Percentiles rank a stretch among this genome's conserved stretches.
Conservation (phyloP, 2,329 filamentous ascomycete species). For the Fusarium sp. region DNA sequence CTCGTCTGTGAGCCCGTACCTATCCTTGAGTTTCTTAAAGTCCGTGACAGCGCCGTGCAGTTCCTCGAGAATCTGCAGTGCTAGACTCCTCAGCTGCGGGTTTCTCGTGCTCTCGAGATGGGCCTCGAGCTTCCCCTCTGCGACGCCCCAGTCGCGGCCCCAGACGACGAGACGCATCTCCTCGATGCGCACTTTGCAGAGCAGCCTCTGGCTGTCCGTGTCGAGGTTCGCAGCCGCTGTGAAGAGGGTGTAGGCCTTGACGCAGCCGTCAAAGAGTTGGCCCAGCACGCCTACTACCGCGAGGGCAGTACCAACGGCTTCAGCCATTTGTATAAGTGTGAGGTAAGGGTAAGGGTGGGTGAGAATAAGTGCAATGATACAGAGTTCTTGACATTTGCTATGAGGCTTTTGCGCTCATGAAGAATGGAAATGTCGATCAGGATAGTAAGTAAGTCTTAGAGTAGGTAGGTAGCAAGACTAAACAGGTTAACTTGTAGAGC, state of each 20-base stretch:
- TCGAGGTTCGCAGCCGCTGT: slow-evolving; percentile 56
- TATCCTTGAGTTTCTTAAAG: slow-evolving; percentile 55
- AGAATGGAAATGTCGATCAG: not conserved
- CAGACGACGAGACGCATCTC: slow-evolving; percentile 61
- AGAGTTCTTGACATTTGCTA: not conserved
- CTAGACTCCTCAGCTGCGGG: slow-evolving; percentile 53
- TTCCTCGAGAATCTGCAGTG: slow-evolving; percentile 56
- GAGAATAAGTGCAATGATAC: not conserved
- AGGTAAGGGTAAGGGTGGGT: not conserved
- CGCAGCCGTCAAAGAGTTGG: slow-evolving; percentile 60
- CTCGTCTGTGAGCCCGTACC: slow-evolving; percentile 55
- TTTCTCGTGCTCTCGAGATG: slow-evolving; percentile 54
- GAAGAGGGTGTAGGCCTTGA: slow-evolving; percentile 59
- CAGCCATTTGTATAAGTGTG: slow-evolving; percentile 45
- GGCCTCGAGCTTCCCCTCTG: slow-evolving; percentile 57
- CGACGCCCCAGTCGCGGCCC: slow-evolving; percentile 61
- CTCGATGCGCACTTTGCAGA: slow-evolving; percentile 62
- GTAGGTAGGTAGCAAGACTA: slow-evolving; percentile 1
- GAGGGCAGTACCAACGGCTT: slow-evolving; percentile 56
- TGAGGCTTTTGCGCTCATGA: not conserved
- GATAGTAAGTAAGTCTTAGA: not conserved
- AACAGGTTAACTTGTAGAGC: not conserved
- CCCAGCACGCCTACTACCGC: slow-evolving; percentile 58
- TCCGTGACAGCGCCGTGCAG: slow-evolving; percentile 59
- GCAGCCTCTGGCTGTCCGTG: slow-evolving; percentile 55